phyloP scores from a whole-genome alignment of 257 asterid species.

The Anisodus tanguticus region DNA sequence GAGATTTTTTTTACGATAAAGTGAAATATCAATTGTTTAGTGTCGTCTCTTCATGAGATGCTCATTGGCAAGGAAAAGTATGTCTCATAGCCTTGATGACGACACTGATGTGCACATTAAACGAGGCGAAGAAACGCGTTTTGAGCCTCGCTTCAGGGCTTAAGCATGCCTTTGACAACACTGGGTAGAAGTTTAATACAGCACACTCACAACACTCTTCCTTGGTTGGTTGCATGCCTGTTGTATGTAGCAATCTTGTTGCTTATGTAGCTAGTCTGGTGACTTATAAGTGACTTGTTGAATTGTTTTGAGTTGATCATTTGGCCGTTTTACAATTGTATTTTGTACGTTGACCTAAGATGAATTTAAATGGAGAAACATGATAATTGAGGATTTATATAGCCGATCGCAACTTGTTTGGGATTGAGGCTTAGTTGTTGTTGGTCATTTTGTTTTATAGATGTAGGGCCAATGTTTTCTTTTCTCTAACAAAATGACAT shows the following conservation, averaged over 20 bases:
- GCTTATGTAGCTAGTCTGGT: constrained; percentile 1
- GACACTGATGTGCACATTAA: too few species aligned
- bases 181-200: background rate
- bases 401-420: background rate
- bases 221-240: constrained; percentile 23
- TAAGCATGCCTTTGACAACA: too few species aligned
- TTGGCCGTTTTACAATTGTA: constrained; percentile 15
- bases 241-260: background rate
- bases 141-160: too few species aligned
- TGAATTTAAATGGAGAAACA: constrained; percentile 13
- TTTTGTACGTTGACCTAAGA: constrained; percentile 20
- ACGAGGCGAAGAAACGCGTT: too few species aligned
- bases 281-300: constrained; percentile 17
- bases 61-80: too few species aligned
- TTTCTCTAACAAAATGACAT: background rate
- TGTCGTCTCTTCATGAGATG: too few species aligned
- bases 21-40: too few species aligned
- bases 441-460: constrained; percentile 2
- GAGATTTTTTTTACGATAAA: too few species aligned
- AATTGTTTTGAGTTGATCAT: background rate
- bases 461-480: constrained; percentile 6
- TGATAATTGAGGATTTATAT: background rate
- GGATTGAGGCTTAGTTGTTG: background rate
- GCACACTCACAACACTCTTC: background rate
- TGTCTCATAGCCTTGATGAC: too few species aligned